These are phyloP conservation scores for Lipomyces spencermartinsiae DNA, from an alignment of 805 yeast genomes.

Conservation along the genomic window DNA sequence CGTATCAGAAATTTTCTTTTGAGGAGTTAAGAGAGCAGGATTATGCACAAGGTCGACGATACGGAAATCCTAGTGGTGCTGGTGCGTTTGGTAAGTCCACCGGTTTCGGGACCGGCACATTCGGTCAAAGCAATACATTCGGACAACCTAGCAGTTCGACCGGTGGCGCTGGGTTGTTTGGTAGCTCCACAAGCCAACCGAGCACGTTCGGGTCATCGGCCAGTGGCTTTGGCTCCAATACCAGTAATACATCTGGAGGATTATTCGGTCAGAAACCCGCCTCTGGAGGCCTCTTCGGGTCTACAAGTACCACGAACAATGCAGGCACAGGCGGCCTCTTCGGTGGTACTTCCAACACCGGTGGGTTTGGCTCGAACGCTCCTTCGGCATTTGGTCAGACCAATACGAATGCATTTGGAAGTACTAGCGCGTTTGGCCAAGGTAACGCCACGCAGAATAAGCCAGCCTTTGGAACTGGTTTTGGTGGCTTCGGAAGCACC, in stretches of 20 bases:
- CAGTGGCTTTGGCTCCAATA: slow-evolving; percentile 39
- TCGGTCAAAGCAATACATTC: slow-evolving; percentile 39
- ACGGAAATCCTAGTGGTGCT: slow-evolving; percentile 38
- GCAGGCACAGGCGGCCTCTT: slow-evolving; percentile 37
- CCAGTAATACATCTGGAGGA: slow-evolving; percentile 34
- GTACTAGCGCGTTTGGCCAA: slow-evolving; percentile 48
- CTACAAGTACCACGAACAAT: slow-evolving; percentile 17
- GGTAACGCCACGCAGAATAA: slow-evolving; percentile 30
- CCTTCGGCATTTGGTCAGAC: slow-evolving; percentile 52
- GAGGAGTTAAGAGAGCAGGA: slow-evolving; percentile 92
- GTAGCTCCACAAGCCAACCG: slow-evolving; percentile 42
- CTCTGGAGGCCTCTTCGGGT: slow-evolving; percentile 31
- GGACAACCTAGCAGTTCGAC: slow-evolving; percentile 28
- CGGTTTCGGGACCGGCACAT: slow-evolving; percentile 41
- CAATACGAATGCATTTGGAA: slow-evolving; percentile 45
- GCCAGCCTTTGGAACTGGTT: slow-evolving; percentile 37
- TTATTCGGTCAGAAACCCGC: slow-evolving; percentile 38
- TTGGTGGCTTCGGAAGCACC: slow-evolving; percentile 43
- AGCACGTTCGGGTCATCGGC: slow-evolving; percentile 39
- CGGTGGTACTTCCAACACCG: slow-evolving; percentile 31
- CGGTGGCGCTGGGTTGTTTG: slow-evolving; percentile 51
- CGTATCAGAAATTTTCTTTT: slow-evolving; percentile 76
- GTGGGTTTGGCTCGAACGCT: slow-evolving; percentile 40
- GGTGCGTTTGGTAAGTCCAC: slow-evolving; percentile 42
- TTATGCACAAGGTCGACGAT: slow-evolving; percentile 70